Base-by-base conservation (phyloP, 2,329 filamentous ascomycete species). In the Moelleriella libera region DNA sequence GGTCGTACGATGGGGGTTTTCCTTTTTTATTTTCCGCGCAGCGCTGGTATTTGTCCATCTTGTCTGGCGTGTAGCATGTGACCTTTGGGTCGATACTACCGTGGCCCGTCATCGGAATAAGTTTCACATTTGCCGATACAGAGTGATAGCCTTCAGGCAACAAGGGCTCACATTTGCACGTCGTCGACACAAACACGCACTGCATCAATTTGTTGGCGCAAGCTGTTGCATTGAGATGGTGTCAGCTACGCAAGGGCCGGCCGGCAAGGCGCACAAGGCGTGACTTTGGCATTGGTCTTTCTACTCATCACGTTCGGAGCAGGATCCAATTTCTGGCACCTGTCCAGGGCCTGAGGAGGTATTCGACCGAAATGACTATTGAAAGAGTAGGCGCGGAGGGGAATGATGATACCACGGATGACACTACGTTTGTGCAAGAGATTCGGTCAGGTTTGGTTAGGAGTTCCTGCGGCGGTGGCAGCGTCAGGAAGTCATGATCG, bases 381-480 rank as follows among this genome's bases (percentile, higher is more conserved):
- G 56, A 51, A 51, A 52, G 52, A 55, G 54, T 54, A 52, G 52
- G 53, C 50, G 55, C 50, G 48, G 54, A 49, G 50, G 53, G 53
- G 52, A 53, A 55, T 55, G 55, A 63, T 58, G 60, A 64, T 63
- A 64, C 61, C 58, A 62, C 50, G 59, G 57, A 63, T 55, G 60
- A 62, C 54, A 56, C 55, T 58, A 59, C 56, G 58, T 60, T 60
- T 48, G 42, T 40, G 47, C 43, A 14, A n/a, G 40, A 42, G 8
- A 28, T 8, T 28, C 7, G 21, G 7, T 28, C 12, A 42, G 40
- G n/a, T 28, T 42, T 42, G 11, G 40, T n/a, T 28, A 42, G 9
- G 21, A 42, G 9, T 8, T 42, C 34, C 34, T 37, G 8, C 8
- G 34, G 12, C 34, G 34, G 34, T 9, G 34, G 4, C 34, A 5